Percentiles rank a stretch among this genome's conserved stretches.
phyloP scores from a whole-genome alignment of 225 moss, liverwort and hornwort species.

The Rhytidiadelphus loreus region DNA sequence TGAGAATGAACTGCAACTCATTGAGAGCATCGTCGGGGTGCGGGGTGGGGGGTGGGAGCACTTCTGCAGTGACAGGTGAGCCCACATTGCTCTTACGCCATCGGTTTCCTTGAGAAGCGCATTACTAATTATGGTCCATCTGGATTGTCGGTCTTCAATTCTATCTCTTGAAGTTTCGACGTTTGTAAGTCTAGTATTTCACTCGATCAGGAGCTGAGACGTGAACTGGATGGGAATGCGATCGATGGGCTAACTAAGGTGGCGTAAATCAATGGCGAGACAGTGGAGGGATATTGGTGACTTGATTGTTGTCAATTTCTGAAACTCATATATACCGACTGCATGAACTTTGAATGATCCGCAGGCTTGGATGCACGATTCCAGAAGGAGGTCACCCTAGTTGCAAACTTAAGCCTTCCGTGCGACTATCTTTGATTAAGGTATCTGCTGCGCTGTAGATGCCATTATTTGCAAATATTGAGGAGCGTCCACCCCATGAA shows the following conservation, averaged over 20 bases:
- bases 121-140: neutral
- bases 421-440: conserved; percentile 69
- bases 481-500: neutral
- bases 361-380: conserved; percentile 74
- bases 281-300: neutral
- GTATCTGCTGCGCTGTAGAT: conserved; percentile 2
- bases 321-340: neutral
- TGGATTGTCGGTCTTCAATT: neutral
- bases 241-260: neutral
- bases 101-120: neutral
- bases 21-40: conserved; percentile 81
- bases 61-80: conserved; percentile 67
- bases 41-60: conserved; percentile 13
- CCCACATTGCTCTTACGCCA: neutral
- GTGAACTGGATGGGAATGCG: neutral
- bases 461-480: neutral
- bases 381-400: conserved; percentile 51
- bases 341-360: neutral
- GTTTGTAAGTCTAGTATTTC: neutral
- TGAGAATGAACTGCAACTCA: conserved; percentile 82
- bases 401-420: conserved; percentile 71
- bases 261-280: neutral
- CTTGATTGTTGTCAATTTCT: neutral
- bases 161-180: neutral
- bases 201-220: neutral